These are phyloP conservation scores for Acephala macrosclerotiorum DNA, from an alignment of 2,329 filamentous ascomycete genomes.

Conservation along the genomic window DNA sequence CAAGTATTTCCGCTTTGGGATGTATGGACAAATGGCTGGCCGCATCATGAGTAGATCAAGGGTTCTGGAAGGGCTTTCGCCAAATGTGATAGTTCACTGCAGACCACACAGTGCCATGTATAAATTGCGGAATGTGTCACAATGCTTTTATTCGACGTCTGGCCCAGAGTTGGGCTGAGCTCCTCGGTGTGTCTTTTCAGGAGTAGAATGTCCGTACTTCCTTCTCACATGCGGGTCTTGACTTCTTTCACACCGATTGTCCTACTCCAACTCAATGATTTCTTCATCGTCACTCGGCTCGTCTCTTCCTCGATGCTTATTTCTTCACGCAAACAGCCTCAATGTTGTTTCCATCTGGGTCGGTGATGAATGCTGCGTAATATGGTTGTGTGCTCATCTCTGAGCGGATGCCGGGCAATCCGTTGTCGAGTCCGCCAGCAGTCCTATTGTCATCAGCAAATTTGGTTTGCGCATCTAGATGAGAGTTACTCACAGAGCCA, in stretches of 20 bases:
- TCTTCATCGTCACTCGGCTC: neutral
- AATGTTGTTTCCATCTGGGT: conserved; percentile 33
- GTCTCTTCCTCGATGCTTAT: conserved; percentile 10
- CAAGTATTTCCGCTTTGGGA: conserved; percentile 5
- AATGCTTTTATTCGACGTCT: neutral
- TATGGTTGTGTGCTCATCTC: conserved; percentile 32
- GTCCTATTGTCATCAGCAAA: conserved; percentile 17
- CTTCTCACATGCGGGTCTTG: neutral
- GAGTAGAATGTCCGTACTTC: conserved; percentile 1
- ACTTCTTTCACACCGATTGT: neutral
- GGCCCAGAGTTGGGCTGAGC: neutral
- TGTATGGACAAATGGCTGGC: neutral
- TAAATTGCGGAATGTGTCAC: neutral
- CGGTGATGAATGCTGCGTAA: conserved; percentile 29
- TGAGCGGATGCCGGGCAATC: conserved; percentile 30
- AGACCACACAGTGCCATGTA: neutral
- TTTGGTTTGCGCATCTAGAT: neutral
- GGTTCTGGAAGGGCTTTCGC: neutral
- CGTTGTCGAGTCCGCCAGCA: conserved; percentile 31
- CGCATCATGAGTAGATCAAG: neutral
- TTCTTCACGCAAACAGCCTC: conserved; percentile 34
- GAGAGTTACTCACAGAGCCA: conserved; percentile 23
- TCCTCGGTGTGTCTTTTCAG: neutral
- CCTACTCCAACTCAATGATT: neutral
- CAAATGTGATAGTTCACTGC: conserved; percentile 5